A percentile compares a stretch with the other conserved stretches of the same genome.
These are phyloP conservation scores for Bryum argenteum DNA, from an alignment of 225 moss, liverwort and hornwort genomes.

Conservation along the genomic window DNA sequence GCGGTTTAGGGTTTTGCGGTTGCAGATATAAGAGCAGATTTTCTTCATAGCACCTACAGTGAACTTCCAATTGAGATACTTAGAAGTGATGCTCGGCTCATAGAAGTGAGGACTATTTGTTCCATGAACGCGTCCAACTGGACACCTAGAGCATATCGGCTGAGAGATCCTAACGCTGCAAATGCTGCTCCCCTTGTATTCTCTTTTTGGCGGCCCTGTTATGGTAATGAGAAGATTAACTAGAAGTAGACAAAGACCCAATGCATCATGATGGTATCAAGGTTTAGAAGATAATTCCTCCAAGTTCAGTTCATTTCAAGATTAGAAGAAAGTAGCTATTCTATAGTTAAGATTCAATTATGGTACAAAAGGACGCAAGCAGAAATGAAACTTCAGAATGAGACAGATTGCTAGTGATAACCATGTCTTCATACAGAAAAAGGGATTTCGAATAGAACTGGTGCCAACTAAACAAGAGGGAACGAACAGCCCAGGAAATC, in stretches of 20 bases:
- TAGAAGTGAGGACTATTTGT: conserved; percentile 57
- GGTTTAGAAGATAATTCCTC: background rate
- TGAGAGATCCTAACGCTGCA: conserved; percentile 89
- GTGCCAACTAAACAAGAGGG: conserved; percentile 3
- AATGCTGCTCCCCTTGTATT: conserved; percentile 96
- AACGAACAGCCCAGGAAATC: background rate
- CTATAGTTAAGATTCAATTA: no score
- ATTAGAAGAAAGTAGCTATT: background rate
- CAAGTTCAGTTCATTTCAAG: background rate
- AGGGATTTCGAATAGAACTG: conserved; percentile 12
- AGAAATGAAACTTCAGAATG: no score
- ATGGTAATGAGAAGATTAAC: conserved; percentile 9
- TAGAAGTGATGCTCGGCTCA: conserved; percentile 8
- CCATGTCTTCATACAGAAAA: conserved; percentile 5
- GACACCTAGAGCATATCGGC: conserved; percentile 72
- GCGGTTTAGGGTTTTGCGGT: background rate
- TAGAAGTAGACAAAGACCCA: conserved; percentile 18
- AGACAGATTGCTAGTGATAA: no score
- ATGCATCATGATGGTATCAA: background rate
- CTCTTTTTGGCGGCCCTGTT: conserved; percentile 82
- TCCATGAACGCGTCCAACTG: conserved; percentile 95
- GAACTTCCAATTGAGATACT: conserved; percentile 11
- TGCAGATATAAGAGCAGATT: background rate
- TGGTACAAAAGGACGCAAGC: no score
- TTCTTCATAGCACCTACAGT: background rate